Evolutionary conservation across 164 flowering plant species (phyloP), one percentile per base, ranked within the genome.

Genomic region (Vitis labrusca): DNA sequence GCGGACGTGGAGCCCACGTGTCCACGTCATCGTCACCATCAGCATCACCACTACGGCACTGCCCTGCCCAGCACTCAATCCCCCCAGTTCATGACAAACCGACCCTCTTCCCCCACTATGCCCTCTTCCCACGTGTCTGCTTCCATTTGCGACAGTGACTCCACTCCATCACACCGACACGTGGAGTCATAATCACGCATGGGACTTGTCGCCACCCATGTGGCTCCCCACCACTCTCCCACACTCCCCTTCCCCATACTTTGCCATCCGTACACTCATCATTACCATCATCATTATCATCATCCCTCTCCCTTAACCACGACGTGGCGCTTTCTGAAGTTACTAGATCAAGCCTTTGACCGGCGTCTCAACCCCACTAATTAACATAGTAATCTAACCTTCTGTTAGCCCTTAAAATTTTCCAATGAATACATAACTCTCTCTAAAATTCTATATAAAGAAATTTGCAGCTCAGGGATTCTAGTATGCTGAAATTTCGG

Each of bases 151-250:
- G 44, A 37, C 44, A 6, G 55, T 49, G 66, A 30, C 44, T 37
- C 17, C 7, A 2, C 49, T 16, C 63, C 32, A 30, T 19, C 58
- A 14, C 64, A 14, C 67, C 74, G 67, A 73, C 81, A 78, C 79
- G 76, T 78, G 77, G 67, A 70, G 64, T 73, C 73, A 76, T 73
- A 15, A 63, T 78, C 79, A 53, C 77, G 77, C 77, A 71, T 72
- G 78, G 65, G 67, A 71, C 71, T 67, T 65, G 32, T 67, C 68
- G 65, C 63, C 57, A 19, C 32, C 47, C 49, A 0, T 13, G 61
- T 67, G 76, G 73, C 59, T 51, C 67, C 70, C 70, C 71, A 66
- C 66, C 73, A 12, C 13, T 59, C 13, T 59, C 16, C 19, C 15
- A 48, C 8, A 3, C 66, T 16, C 59, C 50, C 47, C 37, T 48